Percentiles rank a stretch among this genome's conserved stretches.
These are phyloP conservation scores for Akanthomyces lecanii DNA, from an alignment of 2,329 filamentous ascomycete species.

Conservation along the genomic window DNA sequence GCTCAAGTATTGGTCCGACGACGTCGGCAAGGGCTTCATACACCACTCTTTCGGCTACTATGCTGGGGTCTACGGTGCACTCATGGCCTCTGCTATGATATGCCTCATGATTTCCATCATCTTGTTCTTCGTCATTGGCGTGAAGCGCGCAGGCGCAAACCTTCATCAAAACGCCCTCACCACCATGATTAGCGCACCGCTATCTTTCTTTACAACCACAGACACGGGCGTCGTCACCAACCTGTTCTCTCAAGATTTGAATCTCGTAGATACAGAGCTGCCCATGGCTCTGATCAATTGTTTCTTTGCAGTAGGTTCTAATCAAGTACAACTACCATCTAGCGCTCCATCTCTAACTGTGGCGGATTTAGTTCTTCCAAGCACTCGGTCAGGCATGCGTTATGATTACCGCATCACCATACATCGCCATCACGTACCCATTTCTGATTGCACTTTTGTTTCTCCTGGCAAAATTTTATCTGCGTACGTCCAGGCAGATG, in stretches of 20 bases:
- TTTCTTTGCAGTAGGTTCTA: conserved; percentile 13
- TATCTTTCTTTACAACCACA: conserved; percentile 39
- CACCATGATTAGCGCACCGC: conserved; percentile 35
- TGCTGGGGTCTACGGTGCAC: conserved; percentile 29
- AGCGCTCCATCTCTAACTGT: background rate
- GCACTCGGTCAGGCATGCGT: conserved; percentile 43
- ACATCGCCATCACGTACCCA: conserved; percentile 47
- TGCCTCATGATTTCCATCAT: conserved; percentile 23
- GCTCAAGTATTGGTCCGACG: conserved; percentile 39
- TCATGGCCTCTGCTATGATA: conserved; percentile 20
- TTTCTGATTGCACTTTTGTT: conserved; percentile 40
- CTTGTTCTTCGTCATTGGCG: conserved; percentile 26
- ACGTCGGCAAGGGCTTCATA: conserved; percentile 20
- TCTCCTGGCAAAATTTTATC: conserved; percentile 49
- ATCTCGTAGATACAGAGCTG: conserved; percentile 37
- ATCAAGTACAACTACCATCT: too few species aligned
- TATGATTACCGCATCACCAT: conserved; percentile 40
- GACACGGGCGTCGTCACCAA: conserved; percentile 41
- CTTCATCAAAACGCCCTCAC: conserved; percentile 32
- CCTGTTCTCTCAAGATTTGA: conserved; percentile 43
- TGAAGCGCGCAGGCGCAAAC: conserved; percentile 25
- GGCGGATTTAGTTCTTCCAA: conserved; percentile 19
- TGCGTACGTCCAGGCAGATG: conserved; percentile 56
- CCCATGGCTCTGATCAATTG: conserved; percentile 32
- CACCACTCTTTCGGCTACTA: conserved; percentile 25